Evolutionary conservation across 2,329 filamentous ascomycete species (phyloP).

Genomic region (Beauveria rudraprayagi): DNA sequence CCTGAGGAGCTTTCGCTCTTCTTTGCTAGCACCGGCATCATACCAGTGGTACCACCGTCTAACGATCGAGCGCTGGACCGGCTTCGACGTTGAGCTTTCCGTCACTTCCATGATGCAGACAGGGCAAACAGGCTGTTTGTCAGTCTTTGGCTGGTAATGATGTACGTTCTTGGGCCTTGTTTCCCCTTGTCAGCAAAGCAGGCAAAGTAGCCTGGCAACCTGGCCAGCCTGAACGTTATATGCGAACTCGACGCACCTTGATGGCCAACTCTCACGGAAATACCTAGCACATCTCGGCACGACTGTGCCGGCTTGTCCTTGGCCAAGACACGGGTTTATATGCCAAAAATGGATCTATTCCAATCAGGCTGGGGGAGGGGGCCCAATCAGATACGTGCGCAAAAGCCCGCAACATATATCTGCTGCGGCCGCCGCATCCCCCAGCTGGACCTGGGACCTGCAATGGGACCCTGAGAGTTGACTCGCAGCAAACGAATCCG

Average conservation of each 20-base stretch:
- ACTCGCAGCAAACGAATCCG: not conserved
- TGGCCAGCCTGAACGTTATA: not conserved
- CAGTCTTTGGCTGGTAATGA: too few species aligned
- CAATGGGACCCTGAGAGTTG: not conserved
- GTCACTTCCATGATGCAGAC: not conserved
- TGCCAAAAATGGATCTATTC: not conserved
- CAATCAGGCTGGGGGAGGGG: not conserved
- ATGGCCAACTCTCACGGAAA: not conserved
- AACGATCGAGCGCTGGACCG: not conserved
- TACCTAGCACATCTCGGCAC: not conserved
- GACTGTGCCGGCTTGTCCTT: not conserved
- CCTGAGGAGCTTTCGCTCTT: conserved; percentile 37
- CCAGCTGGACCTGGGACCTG: not conserved
- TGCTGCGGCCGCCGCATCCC: not conserved
- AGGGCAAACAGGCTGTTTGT: not conserved
- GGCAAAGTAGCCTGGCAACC: not conserved
- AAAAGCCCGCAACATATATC: not conserved
- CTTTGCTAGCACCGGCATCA: conserved; percentile 29
- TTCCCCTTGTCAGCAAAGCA: too few species aligned
- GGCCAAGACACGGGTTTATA: not conserved
- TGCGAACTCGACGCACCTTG: not conserved
- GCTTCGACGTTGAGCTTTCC: not conserved
- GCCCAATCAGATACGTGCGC: not conserved
- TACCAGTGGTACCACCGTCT: conserved; percentile 33
- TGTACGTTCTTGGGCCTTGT: too few species aligned